A percentile compares a stretch with the other conserved stretches of the same genome.
These are phyloP conservation scores for Saksenaea vasiformis DNA, from an alignment of 371 early-diverging fungal genomes.

Conservation along the genomic window DNA sequence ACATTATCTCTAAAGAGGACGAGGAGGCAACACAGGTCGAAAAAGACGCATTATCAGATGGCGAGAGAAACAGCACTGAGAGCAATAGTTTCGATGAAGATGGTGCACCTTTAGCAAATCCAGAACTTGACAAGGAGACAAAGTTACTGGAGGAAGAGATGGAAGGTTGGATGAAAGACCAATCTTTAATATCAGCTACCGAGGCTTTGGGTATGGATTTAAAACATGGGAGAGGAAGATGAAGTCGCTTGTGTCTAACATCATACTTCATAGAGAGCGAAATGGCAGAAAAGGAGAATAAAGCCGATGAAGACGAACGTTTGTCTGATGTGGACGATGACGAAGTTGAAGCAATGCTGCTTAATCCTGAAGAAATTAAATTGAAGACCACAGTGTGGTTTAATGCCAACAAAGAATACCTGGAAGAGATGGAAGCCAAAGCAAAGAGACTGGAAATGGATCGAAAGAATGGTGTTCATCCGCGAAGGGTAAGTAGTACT, in stretches of 20 bases:
- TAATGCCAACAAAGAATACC: slow-evolving; percentile 82
- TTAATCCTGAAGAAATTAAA: slow-evolving; percentile 76
- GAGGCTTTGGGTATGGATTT: slow-evolving; percentile 36
- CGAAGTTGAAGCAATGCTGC: slow-evolving; percentile 70
- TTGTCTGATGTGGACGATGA: slow-evolving; percentile 78
- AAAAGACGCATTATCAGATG: not conserved
- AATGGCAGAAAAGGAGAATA: slow-evolving; percentile 3
- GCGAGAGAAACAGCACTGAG: slow-evolving; percentile 12
- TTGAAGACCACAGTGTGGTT: slow-evolving; percentile 85
- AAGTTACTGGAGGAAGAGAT: slow-evolving; percentile 44
- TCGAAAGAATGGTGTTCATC: slow-evolving; percentile 49
- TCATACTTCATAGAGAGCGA: slow-evolving; percentile 27
- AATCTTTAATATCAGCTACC: slow-evolving; percentile 27
- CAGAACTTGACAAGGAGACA: slow-evolving; percentile 15
- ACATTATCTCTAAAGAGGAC: not conserved
- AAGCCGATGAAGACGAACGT: slow-evolving; percentile 18
- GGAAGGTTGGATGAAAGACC: slow-evolving; percentile 37
- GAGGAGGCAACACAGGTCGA: not conserved
- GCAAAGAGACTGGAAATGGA: slow-evolving; percentile 47
- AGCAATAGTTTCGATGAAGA: slow-evolving; percentile 9
- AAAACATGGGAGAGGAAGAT: slow-evolving; percentile 6
- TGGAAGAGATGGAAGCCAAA: slow-evolving; percentile 72
- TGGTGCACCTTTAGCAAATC: slow-evolving; percentile 13
- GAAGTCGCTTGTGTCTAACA: not conserved
- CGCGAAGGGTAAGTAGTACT: slow-evolving; percentile 38